Percentiles rank a stretch among this genome's conserved stretches.
Conservation (phyloP, 805 yeast genomes). For the Candida fluviatilis region DNA sequence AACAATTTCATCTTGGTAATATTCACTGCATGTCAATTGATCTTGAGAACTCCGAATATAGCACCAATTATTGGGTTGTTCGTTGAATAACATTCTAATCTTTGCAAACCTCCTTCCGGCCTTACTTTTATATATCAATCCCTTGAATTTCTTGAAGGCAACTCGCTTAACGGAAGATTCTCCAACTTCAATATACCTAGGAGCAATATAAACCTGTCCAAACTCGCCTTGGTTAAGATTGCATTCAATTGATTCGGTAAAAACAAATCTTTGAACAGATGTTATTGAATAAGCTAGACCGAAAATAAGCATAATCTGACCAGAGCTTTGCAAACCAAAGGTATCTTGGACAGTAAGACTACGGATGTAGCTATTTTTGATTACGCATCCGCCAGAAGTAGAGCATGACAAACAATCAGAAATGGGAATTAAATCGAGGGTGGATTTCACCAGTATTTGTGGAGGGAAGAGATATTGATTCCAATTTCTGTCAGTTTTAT, state of each 20-base stretch:
- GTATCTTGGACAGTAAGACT: not conserved
- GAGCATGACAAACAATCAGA: not conserved
- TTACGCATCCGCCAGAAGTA: not conserved
- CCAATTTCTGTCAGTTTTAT: not conserved
- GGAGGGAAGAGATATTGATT: not conserved
- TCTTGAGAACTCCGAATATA: not conserved
- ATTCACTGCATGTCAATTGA: not conserved
- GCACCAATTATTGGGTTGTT: conserved; percentile 1
- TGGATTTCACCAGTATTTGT: not conserved
- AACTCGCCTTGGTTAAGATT: not conserved
- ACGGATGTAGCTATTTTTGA: not conserved
- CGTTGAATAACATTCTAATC: not conserved
- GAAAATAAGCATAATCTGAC: not conserved
- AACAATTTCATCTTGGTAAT: not conserved
- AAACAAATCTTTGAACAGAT: not conserved
- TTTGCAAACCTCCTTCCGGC: not conserved
- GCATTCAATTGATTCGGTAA: not conserved
- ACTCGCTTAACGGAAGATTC: not conserved
- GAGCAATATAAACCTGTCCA: conserved; percentile 2
- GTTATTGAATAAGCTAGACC: conserved; percentile 1
- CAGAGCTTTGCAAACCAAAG: not conserved
- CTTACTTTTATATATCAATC: conserved; percentile 1
- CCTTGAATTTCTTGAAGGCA: conserved; percentile 1
- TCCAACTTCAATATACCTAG: conserved; percentile 2
- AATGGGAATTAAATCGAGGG: not conserved